Base-by-base conservation (phyloP, 108 stramenopile genomes). In the Skeletonema marinoi region DNA sequence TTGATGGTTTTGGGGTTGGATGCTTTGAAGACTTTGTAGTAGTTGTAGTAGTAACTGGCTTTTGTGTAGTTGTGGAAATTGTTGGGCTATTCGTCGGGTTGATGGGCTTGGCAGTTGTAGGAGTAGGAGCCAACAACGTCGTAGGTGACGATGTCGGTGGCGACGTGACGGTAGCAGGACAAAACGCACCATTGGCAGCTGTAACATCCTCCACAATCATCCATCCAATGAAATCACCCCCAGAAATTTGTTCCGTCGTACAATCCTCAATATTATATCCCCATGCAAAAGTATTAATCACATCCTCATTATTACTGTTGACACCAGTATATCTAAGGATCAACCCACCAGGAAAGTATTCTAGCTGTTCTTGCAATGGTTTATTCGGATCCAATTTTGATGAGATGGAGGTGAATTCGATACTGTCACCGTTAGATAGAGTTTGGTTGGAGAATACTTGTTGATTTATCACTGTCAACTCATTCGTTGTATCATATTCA, bases 211-310 rank as follows among this genome's bases (percentile, higher is more conserved):
- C 66, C n/a, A 75, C 14, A 14, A 19, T 59, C 42, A 61, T 61
- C 74, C 74, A 75, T 8, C 74, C 74, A 60, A 75, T 67, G 0
- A 17, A 38, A 46, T 75, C 74, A 17, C 59, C 66, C 3, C 32
- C 32, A 3, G 33, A 16, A 54, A 75, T 32, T 31, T 66, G 66
- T 16, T 75, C 66, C 13, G 35, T 33, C 4, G 59, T 59, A 61
- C 74, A 75, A 42, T 71, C n/a, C 2, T 44, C 17, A 4, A 29
- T 30, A 17, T 17, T 33, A 61, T 75, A 75, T 0, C 35, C 42
- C 74, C 74, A 75, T 30, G 74, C 74, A 10, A 75, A 59, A 8
- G 59, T 75, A 44, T 68, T 75, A 38, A 31, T 66, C 16, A 67
- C 58, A 17, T 32, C 21, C 4, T 14, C 64, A 5, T 54, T 62